These are phyloP conservation scores for Marasmius sp. DNA, from an alignment of 1,284 basidiomycete species.

Conservation along the genomic window DNA sequence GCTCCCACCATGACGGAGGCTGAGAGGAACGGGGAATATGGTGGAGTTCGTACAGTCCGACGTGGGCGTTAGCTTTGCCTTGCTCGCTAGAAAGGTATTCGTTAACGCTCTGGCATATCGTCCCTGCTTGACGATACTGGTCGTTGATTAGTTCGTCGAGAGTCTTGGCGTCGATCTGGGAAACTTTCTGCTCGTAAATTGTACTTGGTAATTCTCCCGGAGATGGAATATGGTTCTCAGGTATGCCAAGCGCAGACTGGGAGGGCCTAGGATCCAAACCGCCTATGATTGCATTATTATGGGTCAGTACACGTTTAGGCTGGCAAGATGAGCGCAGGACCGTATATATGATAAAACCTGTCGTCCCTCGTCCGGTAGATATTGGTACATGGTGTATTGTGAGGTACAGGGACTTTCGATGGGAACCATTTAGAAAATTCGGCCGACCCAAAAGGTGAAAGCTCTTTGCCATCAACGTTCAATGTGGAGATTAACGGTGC, in stretches of 20 bases:
- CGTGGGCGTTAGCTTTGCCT: conserved; percentile 19
- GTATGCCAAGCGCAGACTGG: conserved; percentile 2
- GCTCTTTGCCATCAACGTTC: neutral
- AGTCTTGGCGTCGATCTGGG: neutral
- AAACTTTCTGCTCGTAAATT: conserved; percentile 3
- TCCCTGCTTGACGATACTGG: conserved; percentile 9
- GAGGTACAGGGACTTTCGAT: neutral
- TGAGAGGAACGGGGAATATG: conserved; percentile 19
- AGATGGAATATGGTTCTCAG: neutral
- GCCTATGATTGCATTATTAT: neutral
- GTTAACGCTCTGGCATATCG: conserved; percentile 9
- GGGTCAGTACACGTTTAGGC: neutral
- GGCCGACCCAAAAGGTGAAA: neutral
- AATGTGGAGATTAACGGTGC: conserved; percentile 6
- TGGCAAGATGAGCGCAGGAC: neutral
- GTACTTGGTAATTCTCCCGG: neutral
- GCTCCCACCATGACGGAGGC: conserved; percentile 17
- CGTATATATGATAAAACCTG: conserved; percentile 12
- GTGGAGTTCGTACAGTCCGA: conserved; percentile 21
- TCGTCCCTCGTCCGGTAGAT: conserved; percentile 16
- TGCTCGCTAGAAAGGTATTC: conserved; percentile 11
- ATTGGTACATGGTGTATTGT: conserved; percentile 2
- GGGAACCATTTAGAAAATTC: neutral
- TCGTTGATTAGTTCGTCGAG: conserved; percentile 8
- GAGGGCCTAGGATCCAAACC: conserved; percentile 4